Percentiles rank a stretch among this genome's conserved stretches.
These are phyloP conservation scores for Fraxinus excelsior DNA, from an alignment of 257 asterid species.

Conservation along the genomic window DNA sequence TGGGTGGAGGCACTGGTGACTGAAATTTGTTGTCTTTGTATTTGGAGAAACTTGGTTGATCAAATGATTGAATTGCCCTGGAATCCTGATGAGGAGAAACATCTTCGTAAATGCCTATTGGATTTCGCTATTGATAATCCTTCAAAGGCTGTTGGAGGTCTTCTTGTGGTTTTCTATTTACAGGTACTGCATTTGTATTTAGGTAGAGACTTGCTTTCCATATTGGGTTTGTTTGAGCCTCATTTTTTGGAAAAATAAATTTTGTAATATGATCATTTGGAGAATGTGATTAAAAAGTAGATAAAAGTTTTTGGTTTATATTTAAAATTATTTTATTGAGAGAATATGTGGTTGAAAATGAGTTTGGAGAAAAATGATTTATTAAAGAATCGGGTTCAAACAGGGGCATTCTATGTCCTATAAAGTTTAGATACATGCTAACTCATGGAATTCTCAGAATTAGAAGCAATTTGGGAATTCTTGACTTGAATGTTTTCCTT, in stretches of 20 bases:
- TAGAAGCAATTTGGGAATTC: neutral
- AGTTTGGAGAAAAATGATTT: too few relatives aligned
- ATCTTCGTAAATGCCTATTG: slow-evolving; percentile 75
- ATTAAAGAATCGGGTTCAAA: too few relatives aligned
- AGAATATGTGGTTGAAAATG: too few relatives aligned
- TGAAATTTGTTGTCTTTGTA: slow-evolving; percentile 85
- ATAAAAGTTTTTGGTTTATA: too few relatives aligned
- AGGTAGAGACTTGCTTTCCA: slow-evolving; percentile 11
- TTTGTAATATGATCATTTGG: too few relatives aligned
- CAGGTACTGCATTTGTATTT: slow-evolving; percentile 57
- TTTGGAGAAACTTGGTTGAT: slow-evolving; percentile 75
- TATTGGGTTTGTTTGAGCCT: neutral
- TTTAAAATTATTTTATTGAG: too few relatives aligned
- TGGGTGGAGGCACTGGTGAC: slow-evolving; percentile 84
- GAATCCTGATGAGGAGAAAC: slow-evolving; percentile 87
- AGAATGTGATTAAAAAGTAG: too few relatives aligned
- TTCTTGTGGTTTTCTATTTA: slow-evolving; percentile 90
- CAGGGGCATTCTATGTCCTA: neutral
- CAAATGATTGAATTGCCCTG: slow-evolving; percentile 93
- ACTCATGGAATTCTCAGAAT: neutral
- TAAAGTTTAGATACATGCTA: neutral
- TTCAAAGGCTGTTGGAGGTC: slow-evolving; percentile 69
- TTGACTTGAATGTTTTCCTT: neutral
- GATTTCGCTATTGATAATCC: slow-evolving; percentile 72
- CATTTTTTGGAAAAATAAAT: neutral